Conservation (phyloP, 345 rosid genomes). For the Lumnitzera racemosa region DNA sequence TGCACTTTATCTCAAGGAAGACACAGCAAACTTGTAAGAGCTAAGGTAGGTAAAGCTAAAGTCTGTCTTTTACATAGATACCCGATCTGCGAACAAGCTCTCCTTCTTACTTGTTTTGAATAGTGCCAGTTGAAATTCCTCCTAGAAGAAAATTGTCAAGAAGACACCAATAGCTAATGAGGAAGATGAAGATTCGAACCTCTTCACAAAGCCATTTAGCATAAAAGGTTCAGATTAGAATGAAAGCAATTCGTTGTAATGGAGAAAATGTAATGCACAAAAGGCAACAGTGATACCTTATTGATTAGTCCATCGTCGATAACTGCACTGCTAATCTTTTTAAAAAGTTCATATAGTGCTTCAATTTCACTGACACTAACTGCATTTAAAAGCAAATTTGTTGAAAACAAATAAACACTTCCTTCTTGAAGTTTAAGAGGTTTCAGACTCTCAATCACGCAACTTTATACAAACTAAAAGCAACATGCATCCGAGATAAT, state of each 20-base stretch:
- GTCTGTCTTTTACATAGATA: slow-evolving; percentile 8
- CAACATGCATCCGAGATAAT: no score
- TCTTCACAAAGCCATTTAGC: no score
- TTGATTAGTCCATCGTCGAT: slow-evolving; percentile 91
- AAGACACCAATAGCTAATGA: no score
- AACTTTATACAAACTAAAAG: not conserved
- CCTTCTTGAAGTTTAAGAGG: no score
- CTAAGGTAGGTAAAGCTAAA: not conserved
- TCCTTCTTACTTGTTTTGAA: slow-evolving; percentile 97
- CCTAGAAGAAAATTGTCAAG: slow-evolving; percentile 24
- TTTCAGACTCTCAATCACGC: not conserved
- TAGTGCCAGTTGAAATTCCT: slow-evolving; percentile 94
- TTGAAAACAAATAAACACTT: not conserved
- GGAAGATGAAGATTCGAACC: no score
- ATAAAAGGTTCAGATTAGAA: not conserved
- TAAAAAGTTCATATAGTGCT: slow-evolving; percentile 85
- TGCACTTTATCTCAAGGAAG: no score
- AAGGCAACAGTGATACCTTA: slow-evolving; percentile 43
- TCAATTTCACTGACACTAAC: slow-evolving; percentile 94
- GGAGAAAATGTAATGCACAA: not conserved
- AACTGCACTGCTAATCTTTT: slow-evolving; percentile 93
- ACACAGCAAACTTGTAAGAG: not conserved
- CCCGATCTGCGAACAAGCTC: slow-evolving; percentile 98
- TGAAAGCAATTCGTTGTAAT: not conserved
- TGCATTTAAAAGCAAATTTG: slow-evolving; percentile 22